Evolutionary conservation across 1,284 basidiomycete species (phyloP), one percentile per base, ranked within the genome.

Genomic region (Dichomitus squalens): DNA sequence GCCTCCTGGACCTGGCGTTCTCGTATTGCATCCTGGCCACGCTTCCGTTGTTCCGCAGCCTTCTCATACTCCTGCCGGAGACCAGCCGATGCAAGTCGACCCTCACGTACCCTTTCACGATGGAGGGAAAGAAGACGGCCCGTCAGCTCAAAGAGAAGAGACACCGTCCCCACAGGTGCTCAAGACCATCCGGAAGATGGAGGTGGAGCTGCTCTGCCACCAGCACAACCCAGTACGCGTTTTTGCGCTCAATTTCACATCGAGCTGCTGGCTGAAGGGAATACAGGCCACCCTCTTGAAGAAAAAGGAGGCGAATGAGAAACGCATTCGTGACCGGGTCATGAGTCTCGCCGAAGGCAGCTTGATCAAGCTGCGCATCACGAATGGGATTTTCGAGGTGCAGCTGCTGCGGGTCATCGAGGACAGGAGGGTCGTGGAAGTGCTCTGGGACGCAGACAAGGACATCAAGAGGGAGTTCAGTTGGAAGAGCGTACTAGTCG

Each of bases 161-260:
- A 69, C 72, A 16, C 74, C 77, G 7, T 74, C 21, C 29, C 74
- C 77, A 8, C 74, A 71, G 8, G 81, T 89, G 8, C 73, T 88
- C 55, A 87, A 87, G 69, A 73, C 80, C 18, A 82, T 91, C 65
- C 85, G 77, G 75, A 92, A 90, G 72, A 73, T 83, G 9, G 86
- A 88, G 60, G 83, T 91, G 4, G 84, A 92, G 65, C 75, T 90
- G 9, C 71, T 95, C 1, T 95, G 94, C 70, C 75, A 85, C 1
- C 87, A 89, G 65, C 92, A 95, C 67, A 95, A 95, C 65, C 92
- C 92, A 7, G 92, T 93, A 68, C 61, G 89, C 80, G 25, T 27
- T 20, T 14, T 18, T 11, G 18, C 20, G 3, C 14, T 25, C n/a
- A 44, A 33, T 23, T 18, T 47, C 20, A 33, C 44, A 53, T 33